These are phyloP conservation scores for Limnanthes douglasii DNA, from an alignment of 345 rosid genomes.

Conservation along the genomic window DNA sequence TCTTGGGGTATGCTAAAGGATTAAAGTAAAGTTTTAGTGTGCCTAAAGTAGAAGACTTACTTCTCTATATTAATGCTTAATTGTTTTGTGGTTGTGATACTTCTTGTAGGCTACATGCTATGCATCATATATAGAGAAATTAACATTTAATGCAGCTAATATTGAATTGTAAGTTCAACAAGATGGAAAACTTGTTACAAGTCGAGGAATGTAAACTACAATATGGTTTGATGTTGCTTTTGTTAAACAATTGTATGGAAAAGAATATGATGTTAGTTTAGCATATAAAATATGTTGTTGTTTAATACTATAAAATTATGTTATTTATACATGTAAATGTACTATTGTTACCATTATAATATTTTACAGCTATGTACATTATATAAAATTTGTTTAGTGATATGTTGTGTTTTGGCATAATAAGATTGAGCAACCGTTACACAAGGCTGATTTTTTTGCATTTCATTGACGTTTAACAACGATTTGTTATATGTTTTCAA, in stretches of 20 bases:
- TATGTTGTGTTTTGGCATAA: too few relatives aligned
- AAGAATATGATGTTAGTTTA: constrained; percentile 64
- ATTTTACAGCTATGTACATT: too few relatives aligned
- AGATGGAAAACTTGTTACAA: constrained; percentile 66
- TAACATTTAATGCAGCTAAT: constrained; percentile 40
- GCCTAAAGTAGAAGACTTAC: background rate
- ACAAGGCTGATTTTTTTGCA: too few relatives aligned
- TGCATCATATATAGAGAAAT: constrained; percentile 72
- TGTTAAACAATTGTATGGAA: constrained; percentile 60
- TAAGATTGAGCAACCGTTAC: too few relatives aligned
- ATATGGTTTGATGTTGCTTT: constrained; percentile 68
- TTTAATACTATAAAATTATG: too few relatives aligned
- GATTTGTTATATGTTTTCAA: too few relatives aligned
- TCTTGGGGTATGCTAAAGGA: constrained; percentile 88
- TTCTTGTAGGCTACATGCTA: constrained; percentile 65
- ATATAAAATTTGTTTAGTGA: too few relatives aligned
- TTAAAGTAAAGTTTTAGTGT: constrained; percentile 28
- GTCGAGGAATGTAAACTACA: constrained; percentile 84
- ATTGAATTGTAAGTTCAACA: constrained; percentile 75
- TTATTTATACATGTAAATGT: too few relatives aligned
- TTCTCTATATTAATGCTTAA: constrained; percentile 1
- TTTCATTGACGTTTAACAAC: too few relatives aligned
- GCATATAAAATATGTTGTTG: too few relatives aligned
- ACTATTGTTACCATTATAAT: too few relatives aligned
- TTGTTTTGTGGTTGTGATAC: background rate